phyloP scores from a whole-genome alignment of 768 basidiomycete species.

The Leccinum subtestaceum region DNA sequence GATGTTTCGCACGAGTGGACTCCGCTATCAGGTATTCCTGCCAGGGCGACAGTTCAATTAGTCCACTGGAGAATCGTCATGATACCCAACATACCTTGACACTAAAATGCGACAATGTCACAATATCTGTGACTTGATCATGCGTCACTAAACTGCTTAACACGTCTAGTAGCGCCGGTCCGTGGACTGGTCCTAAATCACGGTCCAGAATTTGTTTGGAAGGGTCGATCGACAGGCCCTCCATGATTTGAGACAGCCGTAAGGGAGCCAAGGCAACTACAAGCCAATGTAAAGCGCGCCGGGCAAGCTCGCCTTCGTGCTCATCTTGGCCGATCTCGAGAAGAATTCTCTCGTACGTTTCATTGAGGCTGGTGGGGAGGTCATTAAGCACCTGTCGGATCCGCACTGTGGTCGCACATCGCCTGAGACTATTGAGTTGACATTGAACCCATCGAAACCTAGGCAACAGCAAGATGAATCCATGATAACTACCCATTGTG shows the following conservation, averaged over 20 bases:
- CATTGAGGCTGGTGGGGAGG: constrained; percentile 8
- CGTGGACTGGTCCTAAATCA: neutral
- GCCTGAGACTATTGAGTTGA: constrained; percentile 1
- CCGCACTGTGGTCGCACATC: neutral
- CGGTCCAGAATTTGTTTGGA: neutral
- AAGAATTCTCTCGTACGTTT: constrained; percentile 10
- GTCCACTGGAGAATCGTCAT: too few relatives aligned
- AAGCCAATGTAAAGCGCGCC: constrained; percentile 8
- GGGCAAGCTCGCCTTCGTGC: neutral
- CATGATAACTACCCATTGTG: neutral
- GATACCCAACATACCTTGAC: neutral
- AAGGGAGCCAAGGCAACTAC: constrained; percentile 9
- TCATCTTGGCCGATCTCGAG: neutral
- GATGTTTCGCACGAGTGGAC: neutral
- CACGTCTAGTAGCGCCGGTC: neutral
- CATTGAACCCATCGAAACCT: constrained; percentile 21
- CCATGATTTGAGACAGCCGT: constrained; percentile 6
- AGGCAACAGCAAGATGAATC: neutral
- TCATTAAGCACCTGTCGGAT: constrained; percentile 1
- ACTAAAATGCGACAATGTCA: neutral
- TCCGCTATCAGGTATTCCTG: neutral
- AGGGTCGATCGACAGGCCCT: constrained; percentile 6
- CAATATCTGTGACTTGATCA: neutral
- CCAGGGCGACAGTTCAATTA: neutral
- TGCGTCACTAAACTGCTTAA: neutral